Percentiles rank a stretch among this genome's conserved stretches.
Evolutionary conservation across 2,329 filamentous ascomycete species (phyloP).

Genomic region (Camptophora hylomeconis): DNA sequence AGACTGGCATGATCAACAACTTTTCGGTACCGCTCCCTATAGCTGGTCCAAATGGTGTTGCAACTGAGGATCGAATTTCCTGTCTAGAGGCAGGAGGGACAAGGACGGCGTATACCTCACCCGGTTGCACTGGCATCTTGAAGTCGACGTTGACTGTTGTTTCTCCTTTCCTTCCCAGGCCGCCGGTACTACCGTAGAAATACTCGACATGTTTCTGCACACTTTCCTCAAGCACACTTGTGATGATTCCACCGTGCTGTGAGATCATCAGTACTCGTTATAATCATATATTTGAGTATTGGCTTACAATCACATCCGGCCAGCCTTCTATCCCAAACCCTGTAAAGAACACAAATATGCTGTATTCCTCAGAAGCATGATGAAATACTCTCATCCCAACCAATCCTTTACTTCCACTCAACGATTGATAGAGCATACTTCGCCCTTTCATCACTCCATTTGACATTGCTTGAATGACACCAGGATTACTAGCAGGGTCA

Average conservation of each 20-base stretch:
- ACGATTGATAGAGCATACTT: constrained; percentile 22
- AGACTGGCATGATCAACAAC: constrained; percentile 23
- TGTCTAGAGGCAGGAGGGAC: constrained; percentile 22
- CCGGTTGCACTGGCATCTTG: constrained; percentile 44
- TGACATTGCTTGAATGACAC: constrained; percentile 23
- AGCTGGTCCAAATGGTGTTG: no score
- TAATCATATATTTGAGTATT: no score
- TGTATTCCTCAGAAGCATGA: constrained; percentile 45
- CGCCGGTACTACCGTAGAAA: constrained; percentile 9
- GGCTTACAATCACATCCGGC: constrained; percentile 54
- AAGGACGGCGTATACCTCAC: constrained; percentile 50
- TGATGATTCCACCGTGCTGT: constrained; percentile 55
- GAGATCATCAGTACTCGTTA: no score
- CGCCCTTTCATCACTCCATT: constrained; percentile 8
- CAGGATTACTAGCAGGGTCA: constrained; percentile 25
- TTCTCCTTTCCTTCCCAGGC: no score
- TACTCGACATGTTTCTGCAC: constrained; percentile 31
- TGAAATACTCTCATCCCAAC: constrained; percentile 42
- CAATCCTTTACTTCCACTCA: constrained; percentile 28
- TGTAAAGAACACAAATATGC: constrained; percentile 51
- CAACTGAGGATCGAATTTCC: constrained; percentile 3
- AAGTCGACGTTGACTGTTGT: constrained; percentile 54
- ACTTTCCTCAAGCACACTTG: constrained; percentile 56
- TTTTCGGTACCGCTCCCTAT: no score
- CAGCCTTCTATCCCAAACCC: constrained; percentile 54